Conservation (phyloP, 2,329 filamentous ascomycete species). For the Zopfia rhizophila region DNA sequence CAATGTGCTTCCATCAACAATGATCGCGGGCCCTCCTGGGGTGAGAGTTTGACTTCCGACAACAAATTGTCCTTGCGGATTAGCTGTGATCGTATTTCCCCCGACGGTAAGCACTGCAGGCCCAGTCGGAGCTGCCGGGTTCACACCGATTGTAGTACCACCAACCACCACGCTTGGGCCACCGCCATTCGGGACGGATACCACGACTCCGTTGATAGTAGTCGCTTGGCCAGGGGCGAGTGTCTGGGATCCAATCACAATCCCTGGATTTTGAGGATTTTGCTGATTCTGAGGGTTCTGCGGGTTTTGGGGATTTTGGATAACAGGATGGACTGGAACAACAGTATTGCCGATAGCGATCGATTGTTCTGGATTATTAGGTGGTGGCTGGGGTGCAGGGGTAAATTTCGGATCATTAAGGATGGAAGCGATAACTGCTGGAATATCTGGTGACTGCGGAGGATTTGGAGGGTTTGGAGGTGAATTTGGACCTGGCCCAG, state of each 20-base stretch:
- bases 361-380: conserved; percentile 17
- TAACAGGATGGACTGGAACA: conserved; percentile 27
- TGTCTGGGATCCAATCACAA: conserved; percentile 40
- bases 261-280: conserved; percentile 10
- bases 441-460: conserved; percentile 17
- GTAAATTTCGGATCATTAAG: conserved; percentile 20
- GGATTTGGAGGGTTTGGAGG: conserved; percentile 9
- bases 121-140: conserved; percentile 21
- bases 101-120: conserved; percentile 41
- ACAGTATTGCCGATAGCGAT: conserved; percentile 37
- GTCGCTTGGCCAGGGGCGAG: conserved; percentile 43
- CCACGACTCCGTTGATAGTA: conserved; percentile 43
- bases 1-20: conserved; percentile 47
- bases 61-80: conserved; percentile 43
- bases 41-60: conserved; percentile 43
- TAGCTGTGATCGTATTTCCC: conserved; percentile 39
- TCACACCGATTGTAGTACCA: conserved; percentile 36
- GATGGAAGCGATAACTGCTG: conserved; percentile 25
- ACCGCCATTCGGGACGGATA: conserved; percentile 36
- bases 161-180: conserved; percentile 39
- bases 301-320: conserved; percentile 17
- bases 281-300: conserved; percentile 9
- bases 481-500: neutral
- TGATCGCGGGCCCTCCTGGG: conserved; percentile 47
- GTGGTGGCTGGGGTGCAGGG: conserved; percentile 11